Evolutionary conservation across 2,329 filamentous ascomycete species (phyloP), one percentile per base, ranked within the genome.

Genomic region (Colletotrichum magnum): DNA sequence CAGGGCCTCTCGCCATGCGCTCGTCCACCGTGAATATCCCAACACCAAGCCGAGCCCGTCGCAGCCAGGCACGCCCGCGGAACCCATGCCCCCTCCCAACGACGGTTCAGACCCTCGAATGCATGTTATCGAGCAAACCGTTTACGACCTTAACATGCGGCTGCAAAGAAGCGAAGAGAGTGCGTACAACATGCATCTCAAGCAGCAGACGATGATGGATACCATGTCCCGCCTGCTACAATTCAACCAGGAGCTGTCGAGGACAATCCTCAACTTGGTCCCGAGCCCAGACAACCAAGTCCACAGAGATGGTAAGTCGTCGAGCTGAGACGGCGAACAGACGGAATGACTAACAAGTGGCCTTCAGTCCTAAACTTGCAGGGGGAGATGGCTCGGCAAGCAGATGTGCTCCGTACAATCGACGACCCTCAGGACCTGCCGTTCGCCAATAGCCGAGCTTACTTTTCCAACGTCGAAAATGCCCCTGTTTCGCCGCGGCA

Each of bases 1-100:
- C 71, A 90, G 96, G 70, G 95, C 96, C 18, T 98, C 95, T 43
- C 89, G 96, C 71, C 96, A 98, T 82, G 92, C 95, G 26, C 86
- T 98, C 64, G 97, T 98, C 26, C 94, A 98, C 78, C 90, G 95
- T 74, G 96, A 98, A 15, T 97, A 96, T 81, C 92, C 91, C 72
- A 89, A 88, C 68, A 90, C 93, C 69, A 97, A 97, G 77, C 86
- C 92, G 48, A 87, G 89, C 58, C 86, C 88, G 16, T 93, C 94
- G 26, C 94, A 96, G 75, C 92, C 94, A 10, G 93, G 93, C 15
- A 94, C 93, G n/a, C 93, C 95, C 1, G 90, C 93, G 26, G 94
- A 97, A 77, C 88, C 93, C 10, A 92, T 94, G 80, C 87, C 87
- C n/a, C 71, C 65, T 18, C 70, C 70, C 7, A 89, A 90, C 47